phyloP scores from a whole-genome alignment of 176 grass and related monocot species.

The Typha latifolia region DNA sequence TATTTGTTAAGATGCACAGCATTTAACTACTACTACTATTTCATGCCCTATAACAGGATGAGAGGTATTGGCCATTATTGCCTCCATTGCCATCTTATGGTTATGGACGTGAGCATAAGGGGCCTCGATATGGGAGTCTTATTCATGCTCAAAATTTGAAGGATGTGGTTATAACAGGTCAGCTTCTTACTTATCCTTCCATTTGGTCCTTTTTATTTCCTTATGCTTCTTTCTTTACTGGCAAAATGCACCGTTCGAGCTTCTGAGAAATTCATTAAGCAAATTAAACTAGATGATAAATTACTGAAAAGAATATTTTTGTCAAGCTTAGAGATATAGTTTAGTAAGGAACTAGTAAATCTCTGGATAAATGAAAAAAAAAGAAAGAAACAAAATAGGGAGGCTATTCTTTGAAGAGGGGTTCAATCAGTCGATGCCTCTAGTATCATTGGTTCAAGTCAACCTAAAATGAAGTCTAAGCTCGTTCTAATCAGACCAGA shows the following conservation, averaged over 20 bases:
- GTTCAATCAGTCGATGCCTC: too few relatives aligned
- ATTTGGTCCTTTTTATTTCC: background rate
- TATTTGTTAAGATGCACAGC: background rate
- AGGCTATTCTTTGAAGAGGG: background rate
- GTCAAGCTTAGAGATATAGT: background rate
- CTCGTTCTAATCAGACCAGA: too few relatives aligned
- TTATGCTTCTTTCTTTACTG: background rate
- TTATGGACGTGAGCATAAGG: conserved; percentile 87
- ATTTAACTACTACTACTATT: conserved; percentile 8
- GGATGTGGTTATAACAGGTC: conserved; percentile 84
- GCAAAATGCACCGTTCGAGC: background rate
- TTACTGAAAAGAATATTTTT: background rate
- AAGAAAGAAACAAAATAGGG: background rate
- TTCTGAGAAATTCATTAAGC: background rate
- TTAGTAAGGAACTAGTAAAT: background rate
- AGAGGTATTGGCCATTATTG: conserved; percentile 75
- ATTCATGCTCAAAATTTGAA: conserved; percentile 95
- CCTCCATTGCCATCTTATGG: conserved; percentile 87
- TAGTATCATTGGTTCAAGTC: too few relatives aligned
- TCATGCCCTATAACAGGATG: conserved; percentile 46
- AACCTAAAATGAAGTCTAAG: too few relatives aligned
- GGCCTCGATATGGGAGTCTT: conserved; percentile 75
- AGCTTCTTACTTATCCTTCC: background rate
- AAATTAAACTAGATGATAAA: background rate
- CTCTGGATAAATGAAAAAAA: background rate